phyloP scores from a whole-genome alignment of 495 filamentous ascomycete genomes.

The Coniosporium apollinis region DNA sequence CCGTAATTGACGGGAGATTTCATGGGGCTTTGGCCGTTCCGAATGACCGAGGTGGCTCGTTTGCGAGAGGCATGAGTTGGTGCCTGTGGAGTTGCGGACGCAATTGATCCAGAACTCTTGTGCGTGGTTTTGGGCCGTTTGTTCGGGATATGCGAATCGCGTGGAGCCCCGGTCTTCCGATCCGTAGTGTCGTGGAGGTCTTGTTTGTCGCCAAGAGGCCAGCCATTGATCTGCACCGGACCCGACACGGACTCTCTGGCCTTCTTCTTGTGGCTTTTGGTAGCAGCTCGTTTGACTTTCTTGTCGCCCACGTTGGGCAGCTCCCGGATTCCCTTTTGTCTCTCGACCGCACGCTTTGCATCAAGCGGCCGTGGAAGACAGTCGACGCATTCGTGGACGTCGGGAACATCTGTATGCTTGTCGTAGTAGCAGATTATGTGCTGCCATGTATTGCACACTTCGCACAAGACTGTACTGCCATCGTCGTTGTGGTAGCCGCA shows the following conservation, averaged over 20 bases:
- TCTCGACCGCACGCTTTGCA: conserved; percentile 47
- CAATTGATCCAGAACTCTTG: conserved; percentile 51
- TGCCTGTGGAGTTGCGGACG: conserved; percentile 16
- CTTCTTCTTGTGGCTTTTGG: conserved; percentile 37
- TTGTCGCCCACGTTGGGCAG: conserved; percentile 41
- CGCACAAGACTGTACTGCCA: conserved; percentile 92
- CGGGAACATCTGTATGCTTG: conserved; percentile 51
- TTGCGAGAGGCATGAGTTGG: conserved; percentile 36
- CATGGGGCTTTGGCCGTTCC: conserved; percentile 35
- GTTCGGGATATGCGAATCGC: conserved; percentile 39
- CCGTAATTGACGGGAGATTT: conserved; percentile 31
- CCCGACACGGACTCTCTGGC: conserved; percentile 44
- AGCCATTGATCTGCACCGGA: conserved; percentile 23
- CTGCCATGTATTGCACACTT: conserved; percentile 92
- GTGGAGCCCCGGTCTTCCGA: conserved; percentile 34
- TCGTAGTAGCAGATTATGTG: conserved; percentile 93
- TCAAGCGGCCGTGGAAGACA: conserved; percentile 66
- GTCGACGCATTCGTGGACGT: conserved; percentile 72
- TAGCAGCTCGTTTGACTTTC: conserved; percentile 31
- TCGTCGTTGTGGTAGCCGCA: conserved; percentile 87
- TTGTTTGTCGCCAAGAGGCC: conserved; percentile 23
- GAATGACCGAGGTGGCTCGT: conserved; percentile 27
- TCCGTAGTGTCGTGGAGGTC: conserved; percentile 17
- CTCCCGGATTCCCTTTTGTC: conserved; percentile 40
- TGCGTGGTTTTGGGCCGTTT: conserved; percentile 70